Evolutionary conservation across 768 basidiomycete genomes (phyloP).

Genomic region (Ephemerocybe angulata): DNA sequence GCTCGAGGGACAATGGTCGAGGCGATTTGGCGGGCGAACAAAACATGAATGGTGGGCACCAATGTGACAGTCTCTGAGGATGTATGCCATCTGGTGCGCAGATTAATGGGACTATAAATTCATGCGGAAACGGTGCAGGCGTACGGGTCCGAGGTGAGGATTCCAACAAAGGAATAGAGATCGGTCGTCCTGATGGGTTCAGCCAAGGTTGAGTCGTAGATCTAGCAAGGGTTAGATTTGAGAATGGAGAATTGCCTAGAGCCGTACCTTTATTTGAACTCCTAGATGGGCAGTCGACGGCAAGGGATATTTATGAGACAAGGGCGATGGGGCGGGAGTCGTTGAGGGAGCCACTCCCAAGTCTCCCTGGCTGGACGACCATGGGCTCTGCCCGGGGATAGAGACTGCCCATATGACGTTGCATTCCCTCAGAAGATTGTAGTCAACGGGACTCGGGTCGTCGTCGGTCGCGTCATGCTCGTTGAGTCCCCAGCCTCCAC

Average conservation of each 20-base stretch:
- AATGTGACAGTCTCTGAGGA: slow-evolving; percentile 36
- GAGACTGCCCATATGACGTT: slow-evolving; percentile 69
- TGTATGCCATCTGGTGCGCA: slow-evolving; percentile 30
- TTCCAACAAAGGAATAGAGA: slow-evolving; percentile 66
- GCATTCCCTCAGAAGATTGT: slow-evolving; percentile 57
- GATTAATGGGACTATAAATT: slow-evolving; percentile 8
- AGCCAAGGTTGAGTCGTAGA: slow-evolving; percentile 49
- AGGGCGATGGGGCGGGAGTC: slow-evolving; percentile 9
- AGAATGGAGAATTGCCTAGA: slow-evolving; percentile 3
- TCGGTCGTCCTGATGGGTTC: slow-evolving; percentile 58
- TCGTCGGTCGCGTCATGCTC: slow-evolving; percentile 29
- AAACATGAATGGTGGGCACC: slow-evolving; percentile 68
- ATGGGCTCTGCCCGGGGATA: slow-evolving; percentile 64
- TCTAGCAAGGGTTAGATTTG: slow-evolving; percentile 32
- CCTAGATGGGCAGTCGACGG: slow-evolving; percentile 56
- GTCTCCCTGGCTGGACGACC: slow-evolving; percentile 39
- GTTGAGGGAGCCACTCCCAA: not conserved
- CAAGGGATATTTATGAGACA: slow-evolving; percentile 64
- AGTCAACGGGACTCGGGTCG: slow-evolving; percentile 28
- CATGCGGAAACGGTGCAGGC: slow-evolving; percentile 24
- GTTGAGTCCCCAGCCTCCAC: slow-evolving; percentile 75
- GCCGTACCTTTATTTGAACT: slow-evolving; percentile 68
- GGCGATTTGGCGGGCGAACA: slow-evolving; percentile 47
- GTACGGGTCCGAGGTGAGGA: slow-evolving; percentile 63
- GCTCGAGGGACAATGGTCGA: slow-evolving; percentile 35